Evolutionary conservation across 495 filamentous ascomycete species (phyloP).

Genomic region (Daldinia vernicosa): DNA sequence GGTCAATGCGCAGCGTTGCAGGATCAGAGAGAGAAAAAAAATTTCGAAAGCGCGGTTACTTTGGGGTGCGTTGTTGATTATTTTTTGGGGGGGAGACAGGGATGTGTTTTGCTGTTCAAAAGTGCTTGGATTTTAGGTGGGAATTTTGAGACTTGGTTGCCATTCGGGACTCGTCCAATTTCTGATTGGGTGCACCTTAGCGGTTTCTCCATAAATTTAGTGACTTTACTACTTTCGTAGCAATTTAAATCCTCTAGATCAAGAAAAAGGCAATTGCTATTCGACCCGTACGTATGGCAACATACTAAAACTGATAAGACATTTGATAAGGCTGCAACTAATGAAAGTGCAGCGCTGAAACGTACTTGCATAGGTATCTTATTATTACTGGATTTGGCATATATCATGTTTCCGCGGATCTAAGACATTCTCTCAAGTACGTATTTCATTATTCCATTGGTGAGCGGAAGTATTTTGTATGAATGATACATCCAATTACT

Average conservation of each 20-base stretch:
- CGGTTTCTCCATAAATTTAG: not conserved
- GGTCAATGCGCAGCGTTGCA: conserved; percentile 30
- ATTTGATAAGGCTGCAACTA: conserved; percentile 9
- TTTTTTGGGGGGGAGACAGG: conserved; percentile 48
- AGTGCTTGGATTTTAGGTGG: conserved; percentile 45
- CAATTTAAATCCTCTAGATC: conserved; percentile 14
- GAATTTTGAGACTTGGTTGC: conserved; percentile 31
- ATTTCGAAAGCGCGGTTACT: conserved; percentile 25
- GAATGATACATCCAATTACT: not conserved
- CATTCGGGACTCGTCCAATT: conserved; percentile 24
- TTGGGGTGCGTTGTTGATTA: conserved; percentile 40
- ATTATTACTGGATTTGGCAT: not conserved
- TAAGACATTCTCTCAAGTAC: not conserved
- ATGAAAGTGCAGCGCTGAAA: not conserved
- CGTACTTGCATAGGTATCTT: not conserved
- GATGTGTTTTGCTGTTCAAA: conserved; percentile 45
- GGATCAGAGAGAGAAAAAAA: conserved; percentile 21
- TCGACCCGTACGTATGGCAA: not conserved
- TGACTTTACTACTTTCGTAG: conserved; percentile 30
- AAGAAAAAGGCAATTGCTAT: conserved; percentile 12
- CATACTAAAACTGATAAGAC: conserved; percentile 10
- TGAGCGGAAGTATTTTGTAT: not conserved
- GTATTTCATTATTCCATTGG: not conserved
- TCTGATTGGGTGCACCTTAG: conserved; percentile 46
- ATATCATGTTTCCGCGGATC: not conserved